Conservation (phyloP, 2,329 filamentous ascomycete species). For the Atkinsonella hypoxylon region DNA sequence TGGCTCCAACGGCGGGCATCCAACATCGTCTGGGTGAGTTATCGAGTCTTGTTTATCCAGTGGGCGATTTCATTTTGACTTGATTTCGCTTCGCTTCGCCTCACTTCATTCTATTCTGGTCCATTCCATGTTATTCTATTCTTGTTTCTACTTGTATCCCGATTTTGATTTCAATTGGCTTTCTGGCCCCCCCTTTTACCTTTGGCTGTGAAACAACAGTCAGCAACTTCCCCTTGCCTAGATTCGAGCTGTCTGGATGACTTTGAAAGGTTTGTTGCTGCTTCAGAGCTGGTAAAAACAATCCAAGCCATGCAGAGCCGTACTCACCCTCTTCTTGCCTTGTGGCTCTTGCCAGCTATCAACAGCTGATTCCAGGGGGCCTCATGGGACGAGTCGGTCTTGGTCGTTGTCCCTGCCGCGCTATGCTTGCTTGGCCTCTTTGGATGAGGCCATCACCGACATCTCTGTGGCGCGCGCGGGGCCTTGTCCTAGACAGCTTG, state of each 20-base stretch:
- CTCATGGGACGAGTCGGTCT: not conserved
- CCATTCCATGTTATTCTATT: too few species aligned
- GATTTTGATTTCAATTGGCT: too few species aligned
- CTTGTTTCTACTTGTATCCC: too few species aligned
- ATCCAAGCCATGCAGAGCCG: not conserved
- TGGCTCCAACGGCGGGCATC: not conserved
- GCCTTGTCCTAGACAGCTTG: not conserved
- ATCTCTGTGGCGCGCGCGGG: not conserved
- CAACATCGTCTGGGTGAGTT: constrained; percentile 5
- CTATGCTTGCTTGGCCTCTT: not conserved
- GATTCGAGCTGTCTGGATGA: too few species aligned
- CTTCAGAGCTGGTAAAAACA: not conserved
- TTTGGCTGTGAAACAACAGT: too few species aligned
- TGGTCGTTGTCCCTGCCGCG: not conserved
- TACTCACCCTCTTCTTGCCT: not conserved
- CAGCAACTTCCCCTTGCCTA: too few species aligned
- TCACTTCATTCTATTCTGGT: too few species aligned
- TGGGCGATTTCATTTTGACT: not conserved
- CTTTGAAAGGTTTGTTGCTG: not conserved
- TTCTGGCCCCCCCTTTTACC: too few species aligned
- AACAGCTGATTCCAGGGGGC: not conserved
- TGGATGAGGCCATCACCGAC: not conserved
- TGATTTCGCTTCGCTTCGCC: not conserved
- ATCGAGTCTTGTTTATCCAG: not conserved
- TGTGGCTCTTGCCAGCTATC: not conserved